Conservation (phyloP, 1,139 yeast genomes). For the Blastobotrys buckinghamii region DNA sequence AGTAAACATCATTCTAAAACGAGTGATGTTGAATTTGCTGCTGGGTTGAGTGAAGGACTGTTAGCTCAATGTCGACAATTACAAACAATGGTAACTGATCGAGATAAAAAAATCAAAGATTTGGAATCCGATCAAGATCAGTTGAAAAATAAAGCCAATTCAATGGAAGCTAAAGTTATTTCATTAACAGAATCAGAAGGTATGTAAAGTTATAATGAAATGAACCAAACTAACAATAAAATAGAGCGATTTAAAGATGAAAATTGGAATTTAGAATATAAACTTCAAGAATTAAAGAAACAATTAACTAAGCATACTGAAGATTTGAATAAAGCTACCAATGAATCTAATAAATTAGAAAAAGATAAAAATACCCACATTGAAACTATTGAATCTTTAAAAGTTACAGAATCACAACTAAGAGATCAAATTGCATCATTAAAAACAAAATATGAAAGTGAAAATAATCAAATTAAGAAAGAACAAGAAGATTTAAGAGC, state of each 20-base stretch:
- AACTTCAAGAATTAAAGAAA: constrained; percentile 46
- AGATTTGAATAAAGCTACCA: constrained; percentile 24
- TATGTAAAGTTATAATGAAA: constrained; percentile 7
- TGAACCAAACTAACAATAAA: constrained; percentile 1
- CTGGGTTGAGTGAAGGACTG: constrained; percentile 75
- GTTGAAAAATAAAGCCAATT: constrained; percentile 35
- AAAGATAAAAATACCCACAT: constrained; percentile 27
- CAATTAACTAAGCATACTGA: constrained; percentile 32
- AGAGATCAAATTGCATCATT: constrained; percentile 25
- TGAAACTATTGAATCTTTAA: constrained; percentile 30
- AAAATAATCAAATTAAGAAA: constrained; percentile 14
- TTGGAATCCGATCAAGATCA: constrained; percentile 42
- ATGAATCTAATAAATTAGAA: constrained; percentile 25
- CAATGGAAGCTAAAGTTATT: constrained; percentile 33
- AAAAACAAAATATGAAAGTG: constrained; percentile 22
- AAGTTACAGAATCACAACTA: constrained; percentile 27
- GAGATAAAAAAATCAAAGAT: constrained; percentile 42
- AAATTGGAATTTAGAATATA: constrained; percentile 73
- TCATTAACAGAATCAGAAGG: constrained; percentile 37
- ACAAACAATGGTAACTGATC: constrained; percentile 51
- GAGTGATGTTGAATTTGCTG: constrained; percentile 73
- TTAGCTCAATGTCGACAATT: constrained; percentile 73
- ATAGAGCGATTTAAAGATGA: constrained; percentile 52
- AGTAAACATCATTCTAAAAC: constrained; percentile 11
- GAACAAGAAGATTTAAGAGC: constrained; percentile 22